A percentile compares a stretch with the other conserved stretches of the same genome.
Conservation (phyloP, 768 basidiomycete genomes). For the Galerina marginata region DNA sequence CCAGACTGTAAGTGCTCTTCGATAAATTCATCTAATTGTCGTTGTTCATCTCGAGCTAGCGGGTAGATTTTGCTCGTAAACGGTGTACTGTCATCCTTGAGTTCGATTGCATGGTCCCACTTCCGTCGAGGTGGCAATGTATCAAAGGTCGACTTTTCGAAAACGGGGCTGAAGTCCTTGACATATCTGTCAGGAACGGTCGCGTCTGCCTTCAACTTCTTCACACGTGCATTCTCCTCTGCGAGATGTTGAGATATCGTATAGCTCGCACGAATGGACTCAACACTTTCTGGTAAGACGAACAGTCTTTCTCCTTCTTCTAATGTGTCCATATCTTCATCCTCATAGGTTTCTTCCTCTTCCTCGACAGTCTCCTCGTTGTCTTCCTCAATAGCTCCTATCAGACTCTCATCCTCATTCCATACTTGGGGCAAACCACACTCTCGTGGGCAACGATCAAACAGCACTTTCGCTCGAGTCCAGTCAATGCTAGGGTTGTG, state of each 20-base stretch:
- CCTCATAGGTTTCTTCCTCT: constrained; percentile 1
- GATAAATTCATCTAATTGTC: constrained; percentile 5
- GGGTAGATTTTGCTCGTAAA: constrained; percentile 6
- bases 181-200: constrained; percentile 15
- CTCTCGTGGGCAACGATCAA: constrained; percentile 11
- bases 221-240: neutral
- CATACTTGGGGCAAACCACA: constrained; percentile 3
- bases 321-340: constrained; percentile 8
- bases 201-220: neutral
- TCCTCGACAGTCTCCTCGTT: neutral
- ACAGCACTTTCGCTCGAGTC: constrained; percentile 10
- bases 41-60: neutral
- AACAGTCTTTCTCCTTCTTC: constrained; percentile 14
- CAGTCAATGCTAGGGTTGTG: constrained; percentile 29
- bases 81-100: constrained; percentile 4
- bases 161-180: constrained; percentile 10
- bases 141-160: constrained; percentile 1
- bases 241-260: constrained; percentile 4
- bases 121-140: constrained; percentile 2
- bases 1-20: constrained; percentile 9
- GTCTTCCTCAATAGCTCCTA: neutral
- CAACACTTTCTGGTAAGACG: constrained; percentile 10
- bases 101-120: constrained; percentile 15
- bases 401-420: neutral
- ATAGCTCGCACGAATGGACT: neutral